Base-by-base conservation (phyloP, 2,329 filamentous ascomycete genomes). In the Beauveria scarabaeidicola region DNA sequence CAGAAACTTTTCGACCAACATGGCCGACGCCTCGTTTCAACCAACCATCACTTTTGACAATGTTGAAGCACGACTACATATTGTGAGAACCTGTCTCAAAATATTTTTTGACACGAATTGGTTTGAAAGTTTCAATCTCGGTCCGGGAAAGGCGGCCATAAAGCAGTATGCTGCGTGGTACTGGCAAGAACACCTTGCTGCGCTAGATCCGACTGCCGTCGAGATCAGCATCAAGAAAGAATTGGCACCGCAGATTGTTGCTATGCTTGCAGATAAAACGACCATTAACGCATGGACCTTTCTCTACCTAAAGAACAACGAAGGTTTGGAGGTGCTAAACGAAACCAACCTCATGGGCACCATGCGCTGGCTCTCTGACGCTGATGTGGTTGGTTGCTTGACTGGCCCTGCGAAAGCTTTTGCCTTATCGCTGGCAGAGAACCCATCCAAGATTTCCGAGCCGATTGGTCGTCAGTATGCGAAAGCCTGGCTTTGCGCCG, bases 91-190 rank as follows among this genome's bases (percentile, higher is more conserved):
- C 0, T 77, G 74, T 61, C 66, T 77, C 1, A 69, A 66, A 3
- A 72, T 77, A n/a, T 75, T 77, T n/a, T 72, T 69, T 3, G 66
- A 75, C 19, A 64, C 62, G 21, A 13, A 62, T 0, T 70, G 68
- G 64, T 73, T 74, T 36, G 62, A 68, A 3, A 64, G 62, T 9
- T 60, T 66, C 3, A 63, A 70, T 0, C 63, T 74, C 0, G 66
- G 67, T 0, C 57, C 63, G 17, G 69, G 70, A 0, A 66, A 66
- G 2, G 64, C 70, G 7, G 66, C 72, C 0, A 70, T 74, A 21
- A 72, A 67, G 59, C 71, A 74, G 48, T 77, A 77, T 40, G 73
- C 75, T 0, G 74, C 74, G 0, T 76, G 75, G 75, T 77, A 77
- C 59, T 77, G 75, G 75, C 75, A 75, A 53, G 74, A 77, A 40